A percentile compares a stretch with the other conserved stretches of the same genome.
Conservation (phyloP, 83 land plant species). For the Thuja plicata region DNA sequence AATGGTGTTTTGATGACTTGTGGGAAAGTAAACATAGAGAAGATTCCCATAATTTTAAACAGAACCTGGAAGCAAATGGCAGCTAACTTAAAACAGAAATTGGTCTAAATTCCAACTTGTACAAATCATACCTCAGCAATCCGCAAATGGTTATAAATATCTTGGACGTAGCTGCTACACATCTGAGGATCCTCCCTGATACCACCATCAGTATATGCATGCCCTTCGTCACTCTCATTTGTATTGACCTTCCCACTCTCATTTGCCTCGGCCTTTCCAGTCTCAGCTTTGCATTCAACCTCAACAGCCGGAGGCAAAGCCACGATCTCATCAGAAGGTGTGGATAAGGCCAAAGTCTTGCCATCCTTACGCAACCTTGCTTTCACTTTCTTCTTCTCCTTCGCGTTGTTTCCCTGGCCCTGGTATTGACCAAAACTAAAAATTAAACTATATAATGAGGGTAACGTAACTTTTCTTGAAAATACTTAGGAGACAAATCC, state of each 20-base stretch:
- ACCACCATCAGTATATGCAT: slow-evolving; percentile 11
- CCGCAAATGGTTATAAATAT: slow-evolving; percentile 35
- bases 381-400: background rate
- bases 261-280: background rate
- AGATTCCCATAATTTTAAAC: background rate
- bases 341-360: background rate
- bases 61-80: background rate
- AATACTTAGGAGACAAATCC: background rate
- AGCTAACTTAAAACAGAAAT: background rate
- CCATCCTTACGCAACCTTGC: background rate
- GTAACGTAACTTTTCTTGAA: background rate
- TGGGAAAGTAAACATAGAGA: background rate
- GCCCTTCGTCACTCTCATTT: background rate
- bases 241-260: background rate
- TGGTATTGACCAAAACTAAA: background rate
- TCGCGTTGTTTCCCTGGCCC: background rate
- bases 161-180: slow-evolving; percentile 37
- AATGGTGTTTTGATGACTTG: background rate
- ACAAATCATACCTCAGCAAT: slow-evolving; percentile 34
- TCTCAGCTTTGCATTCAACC: background rate
- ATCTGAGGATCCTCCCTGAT: slow-evolving; percentile 35
- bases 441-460: background rate
- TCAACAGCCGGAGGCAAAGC: background rate
- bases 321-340: background rate
- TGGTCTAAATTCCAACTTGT: background rate